Evolutionary conservation across 225 moss, liverwort and hornwort species (phyloP).

Genomic region (Sphagnum tenellum): DNA sequence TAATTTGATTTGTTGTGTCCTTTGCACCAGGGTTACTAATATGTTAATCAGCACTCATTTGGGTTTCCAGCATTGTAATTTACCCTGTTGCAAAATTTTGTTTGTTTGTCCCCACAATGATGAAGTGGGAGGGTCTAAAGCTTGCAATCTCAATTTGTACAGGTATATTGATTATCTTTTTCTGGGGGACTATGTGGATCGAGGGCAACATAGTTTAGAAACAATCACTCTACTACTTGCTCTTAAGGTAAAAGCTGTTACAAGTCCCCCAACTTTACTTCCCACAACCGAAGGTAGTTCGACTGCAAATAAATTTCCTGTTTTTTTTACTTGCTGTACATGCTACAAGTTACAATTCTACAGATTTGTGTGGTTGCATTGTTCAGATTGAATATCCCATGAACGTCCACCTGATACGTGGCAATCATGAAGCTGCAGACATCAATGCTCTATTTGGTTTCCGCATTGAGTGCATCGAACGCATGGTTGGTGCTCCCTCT

Average conservation of each 20-base stretch:
- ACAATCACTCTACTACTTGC: constrained; percentile 85
- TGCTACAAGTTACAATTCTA: too few relatives aligned
- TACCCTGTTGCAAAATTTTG: too few relatives aligned
- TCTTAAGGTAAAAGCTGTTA: constrained; percentile 49
- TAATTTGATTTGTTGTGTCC: too few relatives aligned
- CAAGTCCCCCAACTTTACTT: background rate
- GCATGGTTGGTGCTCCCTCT: constrained; percentile 51
- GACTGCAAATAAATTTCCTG: too few relatives aligned
- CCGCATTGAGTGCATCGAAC: constrained; percentile 92
- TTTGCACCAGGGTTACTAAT: too few relatives aligned
- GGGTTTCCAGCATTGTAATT: too few relatives aligned
- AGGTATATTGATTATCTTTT: constrained; percentile 98
- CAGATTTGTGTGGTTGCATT: too few relatives aligned
- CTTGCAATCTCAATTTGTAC: constrained; percentile 3
- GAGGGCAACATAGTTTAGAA: constrained; percentile 94
- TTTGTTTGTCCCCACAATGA: too few relatives aligned
- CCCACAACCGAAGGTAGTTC: too few relatives aligned
- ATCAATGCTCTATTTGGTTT: constrained; percentile 97
- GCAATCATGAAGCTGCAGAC: constrained; percentile 98
- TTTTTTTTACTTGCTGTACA: too few relatives aligned
- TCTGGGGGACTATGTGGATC: constrained; percentile 91
- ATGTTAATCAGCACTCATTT: too few relatives aligned
- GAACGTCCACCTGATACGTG: constrained; percentile 81
- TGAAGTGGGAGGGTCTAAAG: too few relatives aligned
- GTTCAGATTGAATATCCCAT: constrained; percentile 80